These are phyloP conservation scores for Cylindrodendrum hubeiense DNA, from an alignment of 2,329 filamentous ascomycete species.

Conservation along the genomic window DNA sequence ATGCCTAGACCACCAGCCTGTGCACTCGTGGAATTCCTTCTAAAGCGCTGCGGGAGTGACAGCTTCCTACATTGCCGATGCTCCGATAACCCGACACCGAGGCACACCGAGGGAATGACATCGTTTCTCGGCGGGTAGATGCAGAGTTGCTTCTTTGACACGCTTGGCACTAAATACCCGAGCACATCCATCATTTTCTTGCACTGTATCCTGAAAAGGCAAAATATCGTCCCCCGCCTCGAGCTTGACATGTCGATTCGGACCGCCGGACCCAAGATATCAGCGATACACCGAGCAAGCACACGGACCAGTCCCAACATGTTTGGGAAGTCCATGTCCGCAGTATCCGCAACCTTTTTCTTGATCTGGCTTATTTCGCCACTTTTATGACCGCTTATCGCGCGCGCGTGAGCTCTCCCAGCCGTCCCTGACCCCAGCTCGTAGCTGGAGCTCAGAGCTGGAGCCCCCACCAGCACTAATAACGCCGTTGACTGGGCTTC, in stretches of 20 bases:
- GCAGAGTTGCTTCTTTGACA: conserved; percentile 15
- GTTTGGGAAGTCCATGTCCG: conserved; percentile 29
- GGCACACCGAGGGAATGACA: conserved; percentile 19
- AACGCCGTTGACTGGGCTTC: conserved; percentile 10
- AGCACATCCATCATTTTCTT: not conserved
- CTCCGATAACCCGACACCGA: conserved; percentile 17
- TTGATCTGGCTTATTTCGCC: not conserved
- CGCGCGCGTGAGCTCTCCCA: conserved; percentile 22
- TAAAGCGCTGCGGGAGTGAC: not conserved
- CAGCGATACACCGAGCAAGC: not conserved
- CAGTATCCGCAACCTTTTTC: conserved; percentile 8
- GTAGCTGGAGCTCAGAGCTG: conserved; percentile 13
- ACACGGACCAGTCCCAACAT: not conserved
- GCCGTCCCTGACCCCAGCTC: conserved; percentile 8
- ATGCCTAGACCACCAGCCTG: not conserved
- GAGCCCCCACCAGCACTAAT: conserved; percentile 33
- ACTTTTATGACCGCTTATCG: conserved; percentile 26
- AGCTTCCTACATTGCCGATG: conserved; percentile 1
- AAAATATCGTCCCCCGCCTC: not conserved
- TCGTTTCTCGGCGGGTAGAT: conserved; percentile 3
- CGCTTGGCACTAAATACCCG: not conserved
- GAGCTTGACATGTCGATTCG: not conserved
- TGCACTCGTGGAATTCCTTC: not conserved
- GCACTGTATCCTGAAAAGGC: conserved; percentile 2
- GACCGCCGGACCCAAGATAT: not conserved